A percentile compares a stretch with the other conserved stretches of the same genome.
Conservation (phyloP, 306 rosid species). For the Glycine soja region DNA sequence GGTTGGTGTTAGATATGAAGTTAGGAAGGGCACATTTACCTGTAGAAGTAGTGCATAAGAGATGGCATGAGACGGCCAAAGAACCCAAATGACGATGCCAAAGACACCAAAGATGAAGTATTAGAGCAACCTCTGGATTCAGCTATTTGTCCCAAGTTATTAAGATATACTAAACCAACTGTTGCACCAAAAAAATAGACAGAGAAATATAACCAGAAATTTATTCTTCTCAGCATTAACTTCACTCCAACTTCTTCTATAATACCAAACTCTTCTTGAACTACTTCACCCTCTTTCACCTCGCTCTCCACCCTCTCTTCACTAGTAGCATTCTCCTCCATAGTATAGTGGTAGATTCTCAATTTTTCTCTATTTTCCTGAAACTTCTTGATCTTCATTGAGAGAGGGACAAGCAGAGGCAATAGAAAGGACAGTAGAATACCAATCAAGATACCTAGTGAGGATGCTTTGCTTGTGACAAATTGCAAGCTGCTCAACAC, state of each 20-base stretch:
- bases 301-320: constrained; percentile 42
- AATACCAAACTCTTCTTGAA: constrained; percentile 36
- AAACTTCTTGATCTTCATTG: constrained; percentile 48
- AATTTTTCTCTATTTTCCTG: constrained; percentile 48
- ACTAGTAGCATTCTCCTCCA: constrained; percentile 51
- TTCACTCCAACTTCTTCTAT: constrained; percentile 85
- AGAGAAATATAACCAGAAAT: constrained; percentile 83
- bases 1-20: constrained; percentile 14
- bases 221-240: constrained; percentile 70
- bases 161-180: constrained; percentile 82
- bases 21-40: constrained; percentile 55
- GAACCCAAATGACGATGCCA: constrained; percentile 87
- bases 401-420: constrained; percentile 62
- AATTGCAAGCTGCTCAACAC: constrained; percentile 65
- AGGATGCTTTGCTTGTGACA: constrained; percentile 49
- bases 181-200: constrained; percentile 80
- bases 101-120: constrained; percentile 74
- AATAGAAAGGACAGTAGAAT: constrained; percentile 61
- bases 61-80: constrained; percentile 94
- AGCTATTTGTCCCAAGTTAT: constrained; percentile 91
- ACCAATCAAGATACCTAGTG: constrained; percentile 53
- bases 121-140: constrained; percentile 75
- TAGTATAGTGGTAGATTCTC: constrained; percentile 55
- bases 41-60: constrained; percentile 63
- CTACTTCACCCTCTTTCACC: constrained; percentile 33